Evolutionary conservation across 305 asterid species (phyloP).

Genomic region (Lippia alba): DNA sequence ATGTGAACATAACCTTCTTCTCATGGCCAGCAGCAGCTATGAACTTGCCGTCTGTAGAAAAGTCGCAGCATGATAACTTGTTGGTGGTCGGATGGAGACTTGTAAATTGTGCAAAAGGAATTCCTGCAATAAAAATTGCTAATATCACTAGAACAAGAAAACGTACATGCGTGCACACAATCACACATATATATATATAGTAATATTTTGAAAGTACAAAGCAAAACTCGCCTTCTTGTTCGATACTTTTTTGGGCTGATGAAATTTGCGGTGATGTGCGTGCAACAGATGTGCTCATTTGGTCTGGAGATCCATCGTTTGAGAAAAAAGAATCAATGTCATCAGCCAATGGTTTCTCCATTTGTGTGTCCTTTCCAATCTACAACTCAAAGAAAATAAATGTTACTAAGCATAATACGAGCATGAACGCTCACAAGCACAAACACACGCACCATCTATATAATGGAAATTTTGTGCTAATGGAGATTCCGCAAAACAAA

Average conservation of each 20-base stretch:
- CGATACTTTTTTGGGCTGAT: constrained; percentile 12
- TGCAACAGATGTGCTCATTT: constrained; percentile 5
- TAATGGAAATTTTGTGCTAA: too few species aligned
- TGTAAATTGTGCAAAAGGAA: constrained; percentile 28
- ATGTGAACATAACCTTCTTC: constrained; percentile 38
- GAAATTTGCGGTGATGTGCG: constrained; percentile 14
- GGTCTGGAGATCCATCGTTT: constrained; percentile 25
- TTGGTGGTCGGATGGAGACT: constrained; percentile 34
- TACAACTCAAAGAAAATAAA: constrained; percentile 29
- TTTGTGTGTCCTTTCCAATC: constrained; percentile 28
- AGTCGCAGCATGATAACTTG: constrained; percentile 42
- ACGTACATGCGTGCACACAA: background rate
- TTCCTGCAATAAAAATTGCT: constrained; percentile 31
- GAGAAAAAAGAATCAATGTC: constrained; percentile 38
- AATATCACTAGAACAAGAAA: background rate
- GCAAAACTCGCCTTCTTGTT: constrained; percentile 36
- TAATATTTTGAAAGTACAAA: background rate
- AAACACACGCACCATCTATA: too few species aligned
- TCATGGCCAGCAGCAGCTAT: constrained; percentile 49
- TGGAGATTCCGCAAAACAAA: too few species aligned
- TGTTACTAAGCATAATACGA: constrained; percentile 18
- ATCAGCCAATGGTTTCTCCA: constrained; percentile 27
- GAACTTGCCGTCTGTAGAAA: constrained; percentile 36
- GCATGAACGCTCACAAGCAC: too few species aligned
- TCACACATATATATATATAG: background rate